phyloP scores from a whole-genome alignment of 371 early-diverging fungal genomes.

The Entomophthora muscae region DNA sequence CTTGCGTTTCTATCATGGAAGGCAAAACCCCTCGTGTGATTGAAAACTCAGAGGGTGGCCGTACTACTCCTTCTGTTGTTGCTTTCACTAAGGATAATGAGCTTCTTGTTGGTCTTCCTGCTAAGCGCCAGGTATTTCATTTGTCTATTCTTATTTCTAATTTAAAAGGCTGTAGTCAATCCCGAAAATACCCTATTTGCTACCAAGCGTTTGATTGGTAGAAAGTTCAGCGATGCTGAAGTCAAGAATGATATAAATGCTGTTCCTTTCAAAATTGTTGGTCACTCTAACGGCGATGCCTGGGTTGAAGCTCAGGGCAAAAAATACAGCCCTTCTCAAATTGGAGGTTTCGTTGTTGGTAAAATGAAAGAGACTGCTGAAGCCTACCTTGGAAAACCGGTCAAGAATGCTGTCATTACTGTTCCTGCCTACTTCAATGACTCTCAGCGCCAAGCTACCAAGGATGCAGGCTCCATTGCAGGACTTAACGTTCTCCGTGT shows the following conservation, averaged over 20 bases:
- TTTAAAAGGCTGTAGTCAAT: constrained; percentile 63
- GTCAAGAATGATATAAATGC: constrained; percentile 69
- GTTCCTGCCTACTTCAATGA: constrained; percentile 91
- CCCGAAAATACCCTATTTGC: constrained; percentile 89
- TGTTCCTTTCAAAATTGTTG: constrained; percentile 81
- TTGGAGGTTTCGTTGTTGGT: constrained; percentile 78
- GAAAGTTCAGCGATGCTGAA: constrained; percentile 71
- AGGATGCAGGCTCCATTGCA: constrained; percentile 94
- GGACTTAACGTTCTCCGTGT: constrained; percentile 95
- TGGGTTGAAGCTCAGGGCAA: constrained; percentile 90
- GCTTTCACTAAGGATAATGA: constrained; percentile 85
- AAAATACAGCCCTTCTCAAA: constrained; percentile 89
- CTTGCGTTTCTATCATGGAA: constrained; percentile 96
- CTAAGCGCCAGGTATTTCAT: constrained; percentile 70
- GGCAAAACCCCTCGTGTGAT: constrained; percentile 93
- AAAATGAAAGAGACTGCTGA: constrained; percentile 96
- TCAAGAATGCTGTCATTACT: constrained; percentile 83
- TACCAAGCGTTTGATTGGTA: constrained; percentile 92
- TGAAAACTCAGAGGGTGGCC: constrained; percentile 88
- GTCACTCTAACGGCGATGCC: constrained; percentile 91
- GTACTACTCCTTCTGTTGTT: constrained; percentile 97
- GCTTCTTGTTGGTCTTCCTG: constrained; percentile 87
- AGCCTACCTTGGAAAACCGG: constrained; percentile 62
- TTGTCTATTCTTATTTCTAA: not conserved
- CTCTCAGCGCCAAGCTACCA: constrained; percentile 97